Conservation (phyloP, 1,284 basidiomycete genomes). For the Trichosporon sp. region DNA sequence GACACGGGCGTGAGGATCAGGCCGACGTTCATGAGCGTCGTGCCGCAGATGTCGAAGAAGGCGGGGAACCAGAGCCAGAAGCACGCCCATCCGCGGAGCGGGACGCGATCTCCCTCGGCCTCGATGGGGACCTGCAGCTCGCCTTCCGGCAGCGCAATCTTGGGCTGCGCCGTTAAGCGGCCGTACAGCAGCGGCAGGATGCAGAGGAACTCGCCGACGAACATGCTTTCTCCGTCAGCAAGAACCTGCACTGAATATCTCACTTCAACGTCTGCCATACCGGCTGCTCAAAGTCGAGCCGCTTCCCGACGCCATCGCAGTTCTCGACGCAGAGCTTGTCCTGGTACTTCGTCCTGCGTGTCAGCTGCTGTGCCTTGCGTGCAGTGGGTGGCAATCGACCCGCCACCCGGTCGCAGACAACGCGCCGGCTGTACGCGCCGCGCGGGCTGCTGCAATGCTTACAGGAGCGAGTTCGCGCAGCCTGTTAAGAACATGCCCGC, state of each 20-base stretch:
- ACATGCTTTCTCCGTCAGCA: constrained; percentile 42
- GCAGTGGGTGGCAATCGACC: neutral
- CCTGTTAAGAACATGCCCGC: constrained; percentile 53
- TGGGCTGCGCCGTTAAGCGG: constrained; percentile 4
- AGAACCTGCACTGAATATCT: constrained; percentile 44
- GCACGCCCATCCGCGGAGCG: constrained; percentile 35
- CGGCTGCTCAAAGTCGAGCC: constrained; percentile 78
- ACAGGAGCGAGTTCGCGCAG: constrained; percentile 48
- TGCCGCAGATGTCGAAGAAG: constrained; percentile 47
- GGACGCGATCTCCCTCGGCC: constrained; percentile 7
- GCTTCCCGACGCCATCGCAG: constrained; percentile 55
- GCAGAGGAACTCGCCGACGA: constrained; percentile 87
- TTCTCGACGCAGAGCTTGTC: constrained; percentile 96
- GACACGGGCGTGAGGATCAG: constrained; percentile 93
- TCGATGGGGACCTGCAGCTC: constrained; percentile 1
- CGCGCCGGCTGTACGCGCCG: constrained; percentile 5
- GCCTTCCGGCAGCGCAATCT: constrained; percentile 6
- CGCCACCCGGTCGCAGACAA: neutral
- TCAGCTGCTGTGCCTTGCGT: no score
- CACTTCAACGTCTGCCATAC: constrained; percentile 85
- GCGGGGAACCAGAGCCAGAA: constrained; percentile 47
- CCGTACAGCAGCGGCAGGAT: constrained; percentile 74
- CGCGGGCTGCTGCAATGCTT: constrained; percentile 9
- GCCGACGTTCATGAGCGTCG: constrained; percentile 86
- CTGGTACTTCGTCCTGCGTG: constrained; percentile 39